Evolutionary conservation across 2,329 filamentous ascomycete genomes (phyloP), one percentile per base, ranked within the genome.

Genomic region (Alternaria consortialis): DNA sequence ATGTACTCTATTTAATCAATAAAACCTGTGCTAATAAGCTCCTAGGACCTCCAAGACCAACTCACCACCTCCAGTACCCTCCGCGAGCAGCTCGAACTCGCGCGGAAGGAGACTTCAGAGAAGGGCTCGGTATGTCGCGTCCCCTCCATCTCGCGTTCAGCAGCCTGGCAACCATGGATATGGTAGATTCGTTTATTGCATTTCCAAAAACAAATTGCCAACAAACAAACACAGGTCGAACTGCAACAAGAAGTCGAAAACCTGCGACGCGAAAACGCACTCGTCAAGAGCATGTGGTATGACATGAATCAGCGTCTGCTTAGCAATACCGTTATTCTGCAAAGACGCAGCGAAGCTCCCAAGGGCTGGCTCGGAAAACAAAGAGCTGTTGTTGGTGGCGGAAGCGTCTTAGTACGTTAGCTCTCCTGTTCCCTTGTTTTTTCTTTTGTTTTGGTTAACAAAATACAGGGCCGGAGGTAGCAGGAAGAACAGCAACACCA

Each of bases 311-410:
- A 85, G 74, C 85, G 92, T 53, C 79, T 96, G 68, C 92, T 95
- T 80, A 93, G 91, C 81, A 94, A 94, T 76, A 91, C 91, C 64
- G 90, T 94, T 42, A 88, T 92, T 56, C 80, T 96, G 64, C 90
- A 93, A 74, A 84, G 92, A 67, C 85, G 91, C 68, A 87, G 88
- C 69, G 91, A 94, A 70, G 86, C 86, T 68, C 90, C 91, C 13
- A 90, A 88, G 79, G 94, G 91, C 80, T 96, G 91, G 91, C 81
- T 96, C 70, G 91, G 91, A 73, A 93, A 91, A 83, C 92, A 95
- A 84, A 86, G 92, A 75, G 74, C 68, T n/a, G 70, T 79, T 53
- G 80, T 83, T n/a, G 74, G 74, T 7, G 74, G 70, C 40, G 63
- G 64, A 40, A 64, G 64, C 39, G 66, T 63, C 50, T 53, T 67